Evolutionary conservation across 2,329 filamentous ascomycete genomes (phyloP).

Genomic region (Chalaropsis ovoidea): DNA sequence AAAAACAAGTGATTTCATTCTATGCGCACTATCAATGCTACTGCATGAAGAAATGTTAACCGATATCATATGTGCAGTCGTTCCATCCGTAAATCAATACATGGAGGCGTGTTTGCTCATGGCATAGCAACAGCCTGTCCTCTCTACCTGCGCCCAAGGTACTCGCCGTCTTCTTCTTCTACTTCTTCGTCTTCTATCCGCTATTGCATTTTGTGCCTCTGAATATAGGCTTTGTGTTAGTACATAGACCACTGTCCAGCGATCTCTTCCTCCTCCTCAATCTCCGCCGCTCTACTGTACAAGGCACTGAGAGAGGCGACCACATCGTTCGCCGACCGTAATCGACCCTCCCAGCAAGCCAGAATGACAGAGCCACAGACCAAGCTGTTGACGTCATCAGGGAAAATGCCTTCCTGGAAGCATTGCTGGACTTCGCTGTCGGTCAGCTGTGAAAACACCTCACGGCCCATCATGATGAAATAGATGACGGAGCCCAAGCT

Average conservation of each 20-base stretch:
- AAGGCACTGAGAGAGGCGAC: slow-evolving; percentile 23
- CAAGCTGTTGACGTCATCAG: slow-evolving; percentile 28
- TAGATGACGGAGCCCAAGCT: slow-evolving; percentile 33
- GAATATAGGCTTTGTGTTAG: slow-evolving; percentile 21
- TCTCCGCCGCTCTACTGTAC: slow-evolving; percentile 24
- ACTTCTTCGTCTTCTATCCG: slow-evolving; percentile 2
- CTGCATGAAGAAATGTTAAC: slow-evolving; percentile 17
- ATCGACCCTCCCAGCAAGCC: slow-evolving; percentile 30
- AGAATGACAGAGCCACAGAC: slow-evolving; percentile 30
- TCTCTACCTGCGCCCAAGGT: background rate
- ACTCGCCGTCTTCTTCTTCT: background rate
- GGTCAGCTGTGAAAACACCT: slow-evolving; percentile 30
- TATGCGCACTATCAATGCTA: slow-evolving; percentile 18
- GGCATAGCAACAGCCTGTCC: slow-evolving; percentile 10
- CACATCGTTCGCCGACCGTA: slow-evolving; percentile 24
- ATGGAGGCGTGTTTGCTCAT: slow-evolving; percentile 17
- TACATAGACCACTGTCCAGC: slow-evolving; percentile 26
- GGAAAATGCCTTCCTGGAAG: slow-evolving; percentile 30
- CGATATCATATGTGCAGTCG: slow-evolving; percentile 24
- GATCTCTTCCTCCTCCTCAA: slow-evolving; percentile 25
- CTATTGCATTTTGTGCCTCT: slow-evolving; percentile 17
- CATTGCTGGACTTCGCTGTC: slow-evolving; percentile 30
- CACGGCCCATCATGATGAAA: slow-evolving; percentile 31
- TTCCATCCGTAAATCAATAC: slow-evolving; percentile 25
- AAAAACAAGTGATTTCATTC: slow-evolving; percentile 21